Percentiles rank a stretch among this genome's conserved stretches.
phyloP scores from a whole-genome alignment of 495 filamentous ascomycete genomes.

The Rhizodiscina lignyota region DNA sequence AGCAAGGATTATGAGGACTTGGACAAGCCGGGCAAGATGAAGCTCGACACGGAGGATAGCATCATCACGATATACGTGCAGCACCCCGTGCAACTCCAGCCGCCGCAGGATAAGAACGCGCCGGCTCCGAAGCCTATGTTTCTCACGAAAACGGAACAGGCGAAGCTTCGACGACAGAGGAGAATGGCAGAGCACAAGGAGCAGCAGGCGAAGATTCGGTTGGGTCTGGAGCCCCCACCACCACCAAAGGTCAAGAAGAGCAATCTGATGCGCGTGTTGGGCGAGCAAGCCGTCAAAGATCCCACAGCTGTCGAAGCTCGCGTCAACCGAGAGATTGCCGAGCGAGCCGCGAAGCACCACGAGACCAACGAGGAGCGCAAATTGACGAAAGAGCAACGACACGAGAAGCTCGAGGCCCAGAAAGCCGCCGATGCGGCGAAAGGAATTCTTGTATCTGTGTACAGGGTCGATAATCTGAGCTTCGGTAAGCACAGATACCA shows the following conservation, averaged over 20 bases:
- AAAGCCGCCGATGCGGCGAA: slow-evolving; percentile 77
- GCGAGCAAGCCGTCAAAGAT: slow-evolving; percentile 92
- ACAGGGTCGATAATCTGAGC: slow-evolving; percentile 71
- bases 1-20: slow-evolving; percentile 57
- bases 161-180: slow-evolving; percentile 77
- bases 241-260: slow-evolving; percentile 89
- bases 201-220: slow-evolving; percentile 83
- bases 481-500: slow-evolving; percentile 90
- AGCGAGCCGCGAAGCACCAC: slow-evolving; percentile 62
- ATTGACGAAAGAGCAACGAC: slow-evolving; percentile 75
- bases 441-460: slow-evolving; percentile 70
- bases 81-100: slow-evolving; percentile 81
- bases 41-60: slow-evolving; percentile 60
- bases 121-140: slow-evolving; percentile 79
- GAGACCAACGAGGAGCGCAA: slow-evolving; percentile 71
- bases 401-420: slow-evolving; percentile 68
- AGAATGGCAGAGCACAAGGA: slow-evolving; percentile 88
- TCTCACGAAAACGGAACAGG: slow-evolving; percentile 77
- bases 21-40: slow-evolving; percentile 44
- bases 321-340: slow-evolving; percentile 78
- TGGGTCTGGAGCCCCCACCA: slow-evolving; percentile 76
- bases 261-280: slow-evolving; percentile 95
- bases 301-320: slow-evolving; percentile 92
- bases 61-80: slow-evolving; percentile 84
- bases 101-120: slow-evolving; percentile 71